phyloP scores from a whole-genome alignment of 768 basidiomycete species.

The Ramaria sp. region DNA sequence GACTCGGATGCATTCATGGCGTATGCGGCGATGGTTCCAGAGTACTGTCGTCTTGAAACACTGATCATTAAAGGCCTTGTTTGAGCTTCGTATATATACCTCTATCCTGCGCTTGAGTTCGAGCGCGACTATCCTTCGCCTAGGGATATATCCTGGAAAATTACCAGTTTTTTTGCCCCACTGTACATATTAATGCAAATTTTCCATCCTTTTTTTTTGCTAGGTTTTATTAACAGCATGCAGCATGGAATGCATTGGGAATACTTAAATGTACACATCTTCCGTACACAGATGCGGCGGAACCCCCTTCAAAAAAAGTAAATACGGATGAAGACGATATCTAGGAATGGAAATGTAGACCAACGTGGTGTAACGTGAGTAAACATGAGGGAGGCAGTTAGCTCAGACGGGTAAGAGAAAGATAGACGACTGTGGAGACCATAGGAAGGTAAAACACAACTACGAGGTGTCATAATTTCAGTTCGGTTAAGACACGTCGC shows the following conservation, averaged over 20 bases:
- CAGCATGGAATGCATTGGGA: not conserved
- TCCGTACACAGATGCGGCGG: not conserved
- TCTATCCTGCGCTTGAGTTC: not conserved
- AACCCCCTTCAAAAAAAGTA: not conserved
- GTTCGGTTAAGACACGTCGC: slow-evolving; percentile 74
- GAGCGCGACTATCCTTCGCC: not conserved
- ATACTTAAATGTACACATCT: not conserved
- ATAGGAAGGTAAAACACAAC: slow-evolving; percentile 1
- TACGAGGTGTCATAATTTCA: slow-evolving; percentile 52
- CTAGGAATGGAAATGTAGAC: not conserved
- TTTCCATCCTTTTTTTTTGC: not conserved
- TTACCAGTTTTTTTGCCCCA: not conserved
- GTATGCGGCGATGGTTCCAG: slow-evolving; percentile 77
- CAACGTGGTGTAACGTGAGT: not conserved
- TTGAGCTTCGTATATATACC: not conserved
- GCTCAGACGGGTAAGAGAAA: not conserved
- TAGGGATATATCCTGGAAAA: not conserved
- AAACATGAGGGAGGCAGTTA: not conserved
- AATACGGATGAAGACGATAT: not conserved
- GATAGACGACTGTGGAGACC: not conserved
- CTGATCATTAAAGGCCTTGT: slow-evolving; percentile 2
- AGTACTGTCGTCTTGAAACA: slow-evolving; percentile 67
- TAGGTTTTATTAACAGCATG: not conserved
- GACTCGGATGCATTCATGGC: slow-evolving; percentile 79
- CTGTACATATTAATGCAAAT: not conserved